Base-by-base conservation (phyloP, 495 filamentous ascomycete genomes). In the Talaromyces liani region DNA sequence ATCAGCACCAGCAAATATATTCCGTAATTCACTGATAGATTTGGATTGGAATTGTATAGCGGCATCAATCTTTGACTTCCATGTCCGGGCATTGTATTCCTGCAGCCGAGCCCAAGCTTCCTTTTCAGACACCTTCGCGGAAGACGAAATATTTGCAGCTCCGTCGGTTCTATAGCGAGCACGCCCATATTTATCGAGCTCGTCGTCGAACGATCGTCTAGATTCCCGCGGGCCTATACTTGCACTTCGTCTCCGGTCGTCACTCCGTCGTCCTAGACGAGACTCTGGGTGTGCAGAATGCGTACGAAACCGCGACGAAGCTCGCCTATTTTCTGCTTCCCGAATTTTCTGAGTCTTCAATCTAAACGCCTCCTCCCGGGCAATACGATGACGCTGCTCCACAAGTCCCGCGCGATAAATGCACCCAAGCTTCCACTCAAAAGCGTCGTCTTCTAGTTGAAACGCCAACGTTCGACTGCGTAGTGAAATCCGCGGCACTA, bases 361-460 rank as follows among this genome's bases (percentile, higher is more conserved):
- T 6, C 85, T 75, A 75, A 93, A 98, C 0, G 94, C 93, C 51
- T 96, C 91, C 74, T 96, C 91, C 25, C 94, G 84, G 12, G 93
- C 93, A 64, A 93, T 76, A 14, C 94, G 84, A 70, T 97, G 93
- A 70, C 86, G 84, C 75, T 97, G 91, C 69, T 99, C 94, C 57
- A 91, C 78, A 24, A 96, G 77, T 2, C 95, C 94, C 22, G 88
- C 83, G 6, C 93, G 87, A 68, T 98, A 98, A 56, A 98, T 99
- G 66, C 88, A 84, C 0, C 91, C 90, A 22, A 99, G 81, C 69
- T 97, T 97, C 89, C 93, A 97, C 71, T 99, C 94, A 69, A 99
- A 99, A 1, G 91, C 88, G 59, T 94, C 92, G 73, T 99, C 94
- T 73, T 99, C 94, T 56, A 99, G 77, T 64, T 97, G 91, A 63